Base-by-base conservation (phyloP, 192 early-diverging fungal genomes). In the Pilaira anomala region DNA sequence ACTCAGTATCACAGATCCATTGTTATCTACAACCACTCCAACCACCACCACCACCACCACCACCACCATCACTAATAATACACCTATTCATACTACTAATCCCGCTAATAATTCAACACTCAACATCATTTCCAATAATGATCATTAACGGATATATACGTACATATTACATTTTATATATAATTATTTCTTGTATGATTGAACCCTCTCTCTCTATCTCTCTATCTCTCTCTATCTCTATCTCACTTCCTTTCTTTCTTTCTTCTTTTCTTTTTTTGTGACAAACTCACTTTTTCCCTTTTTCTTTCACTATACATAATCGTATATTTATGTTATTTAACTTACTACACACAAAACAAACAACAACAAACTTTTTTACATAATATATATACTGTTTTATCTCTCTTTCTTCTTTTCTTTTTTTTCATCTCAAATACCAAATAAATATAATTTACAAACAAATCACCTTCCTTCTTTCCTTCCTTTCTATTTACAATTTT, bases 21-120 rank as follows among this genome's bases (percentile, higher is more conserved):
- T 14, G 22, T 19, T 51, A 19, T 25, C 49, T 16, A 25, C 22
- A 24, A n/a, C n/a, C n/a, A n/a, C n/a, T n/a, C n/a, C n/a, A n/a
- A 24, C 51, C 51, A 53, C 51, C n/a, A n/a, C n/a, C 26, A 30
- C n/a, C 26, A 54, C 18, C 18, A 24, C 51, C 51, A 53, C 51
- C n/a, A n/a, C n/a, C 26, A 30, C n/a, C 26, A 54, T 30, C 18
- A n/a, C 29, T 18, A 25, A 54, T 54, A 54, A 53, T 29, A 16
- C 52, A 28, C 24, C 19, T 7, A 6, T 19, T 16, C 14, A 19
- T 46, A 16, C 45, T 7, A 18, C 18, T 19, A n/a, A n/a, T n/a
- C n/a, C n/a, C n/a, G n/a, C n/a, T n/a, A n/a, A n/a, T n/a, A n/a
- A n/a, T n/a, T n/a, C n/a, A n/a, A n/a, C n/a, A n/a, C n/a, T n/a